Evolutionary conservation across 305 asterid genomes (phyloP), one percentile per base, ranked within the genome.

Genomic region (Fraxinus xanthoxyloides): DNA sequence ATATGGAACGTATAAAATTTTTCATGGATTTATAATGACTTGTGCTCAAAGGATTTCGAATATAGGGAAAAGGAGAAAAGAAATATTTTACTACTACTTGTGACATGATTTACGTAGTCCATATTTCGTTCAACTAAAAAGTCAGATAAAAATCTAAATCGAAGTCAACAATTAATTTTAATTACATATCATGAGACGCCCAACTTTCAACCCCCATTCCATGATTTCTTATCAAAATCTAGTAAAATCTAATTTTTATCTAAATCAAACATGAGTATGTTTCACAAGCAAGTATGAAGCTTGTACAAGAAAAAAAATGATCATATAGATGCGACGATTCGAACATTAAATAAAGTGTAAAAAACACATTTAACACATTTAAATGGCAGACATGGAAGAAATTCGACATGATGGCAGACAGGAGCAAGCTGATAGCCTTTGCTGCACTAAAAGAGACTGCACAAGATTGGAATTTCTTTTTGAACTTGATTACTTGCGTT

Each of bases 391-490:
- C 72, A 63, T 23, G 17, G 72, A 63, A 63, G 32, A 63, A 63
- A 63, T 63, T 63, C 72, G 17, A 9, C 28, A 24, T 3, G 32
- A 24, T 24, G 15, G 24, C 30, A 9, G 72, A 63, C 9, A 3
- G 72, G 15, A 3, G 72, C 15, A 32, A 23, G 72, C 5, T 24
- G 32, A 63, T 21, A 73, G 63, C 78, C 15, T 34, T 80, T n/a
- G 82, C 75, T 36, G 77, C 38, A 65, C 43, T 31, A 40, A 40
- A 30, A 46, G 72, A 40, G 61, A 74, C 26, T 26, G 40, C 40
- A 48, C 15, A 77, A 78, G 13, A 81, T 73, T 36, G 73, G 56
- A 72, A 59, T 63, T 74, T 75, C 32, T 35, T 46, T 56, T n/a
- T 46, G 72, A 79, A 23, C 77, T 83, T 46, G 75, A 78, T 72